Evolutionary conservation across 2,329 filamentous ascomycete genomes (phyloP), one percentile per base, ranked within the genome.

Genomic region (Epichloe typhina): DNA sequence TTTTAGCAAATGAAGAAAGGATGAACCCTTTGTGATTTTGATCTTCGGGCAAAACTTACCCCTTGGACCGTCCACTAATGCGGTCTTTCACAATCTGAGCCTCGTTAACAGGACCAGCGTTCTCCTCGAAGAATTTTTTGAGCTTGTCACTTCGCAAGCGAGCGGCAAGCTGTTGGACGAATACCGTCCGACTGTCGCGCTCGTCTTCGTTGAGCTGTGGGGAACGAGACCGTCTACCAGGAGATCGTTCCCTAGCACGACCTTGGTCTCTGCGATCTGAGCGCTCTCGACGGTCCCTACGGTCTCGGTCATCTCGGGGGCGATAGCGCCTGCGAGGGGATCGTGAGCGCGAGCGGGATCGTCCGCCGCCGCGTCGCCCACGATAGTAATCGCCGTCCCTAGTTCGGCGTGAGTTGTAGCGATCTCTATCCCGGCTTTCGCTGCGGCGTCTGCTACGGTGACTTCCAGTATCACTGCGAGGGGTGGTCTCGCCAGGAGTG

Each of bases 51-150:
- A 23, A 35, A 12, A 64, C 85, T 64, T 76, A 95, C 91, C 93
- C 93, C 76, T 98, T 98, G 55, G 90, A 96, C 70, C 93, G 87
- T 61, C 89, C 88, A 71, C 89, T 96, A 56, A 98, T 90, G 55
- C 93, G 82, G 62, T 98, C 93, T 70, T 97, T 97, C 49, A 98
- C 93, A 62, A 98, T 98, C 72, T 97, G 93, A 47, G 93, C 93
- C 67, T 97, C 93, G 61, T 93, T 94, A 50, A 98, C 93, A 39
- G 87, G 83, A 56, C 93, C 93, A 61, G 93, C 86, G 69, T 91
- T 90, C 67, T 95, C 88, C 67, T 95, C 88, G 64, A 98, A 98
- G 68, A 98, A 98, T 55, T 83, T 80, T 94, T 94, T 91, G 56
- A 98, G 76, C 68, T 97, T 89, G 63, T 88, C 89, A 51, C 88